Conservation (phyloP, 495 filamentous ascomycete genomes). For the Thozetella sp. region DNA sequence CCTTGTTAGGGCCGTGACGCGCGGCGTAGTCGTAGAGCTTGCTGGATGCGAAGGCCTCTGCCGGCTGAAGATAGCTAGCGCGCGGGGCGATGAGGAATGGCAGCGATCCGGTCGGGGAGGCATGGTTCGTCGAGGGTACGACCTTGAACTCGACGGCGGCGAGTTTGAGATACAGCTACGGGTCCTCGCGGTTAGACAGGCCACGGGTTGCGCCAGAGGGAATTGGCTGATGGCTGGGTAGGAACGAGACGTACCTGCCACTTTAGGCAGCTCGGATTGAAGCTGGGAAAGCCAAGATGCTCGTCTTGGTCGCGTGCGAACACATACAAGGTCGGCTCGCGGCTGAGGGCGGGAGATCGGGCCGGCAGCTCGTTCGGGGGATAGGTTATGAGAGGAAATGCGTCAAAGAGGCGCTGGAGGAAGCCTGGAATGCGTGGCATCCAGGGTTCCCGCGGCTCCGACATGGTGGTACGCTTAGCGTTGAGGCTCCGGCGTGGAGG, state of each 20-base stretch:
- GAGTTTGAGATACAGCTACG: slow-evolving; percentile 69
- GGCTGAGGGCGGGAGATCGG: slow-evolving; percentile 48
- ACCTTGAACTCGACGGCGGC: slow-evolving; percentile 66
- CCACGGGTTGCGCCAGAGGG: too few species aligned
- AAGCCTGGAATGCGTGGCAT: slow-evolving; percentile 62
- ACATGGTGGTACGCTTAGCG: too few species aligned
- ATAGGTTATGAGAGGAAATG: slow-evolving; percentile 78
- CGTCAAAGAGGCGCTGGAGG: slow-evolving; percentile 81
- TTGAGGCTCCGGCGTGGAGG: too few species aligned
- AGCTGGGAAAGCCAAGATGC: slow-evolving; percentile 66
- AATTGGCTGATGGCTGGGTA: not conserved
- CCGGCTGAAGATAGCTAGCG: slow-evolving; percentile 21
- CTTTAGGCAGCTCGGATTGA: slow-evolving; percentile 92
- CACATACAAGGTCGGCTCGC: slow-evolving; percentile 70
- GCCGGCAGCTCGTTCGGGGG: slow-evolving; percentile 77
- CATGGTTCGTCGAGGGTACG: slow-evolving; percentile 86
- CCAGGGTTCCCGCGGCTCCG: not conserved
- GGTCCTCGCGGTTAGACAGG: not conserved
- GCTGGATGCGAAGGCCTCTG: slow-evolving; percentile 58
- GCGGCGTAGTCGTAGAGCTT: slow-evolving; percentile 72
- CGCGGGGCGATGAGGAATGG: slow-evolving; percentile 78
- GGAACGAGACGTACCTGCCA: slow-evolving; percentile 75
- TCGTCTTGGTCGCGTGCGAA: slow-evolving; percentile 73
- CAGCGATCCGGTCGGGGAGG: slow-evolving; percentile 82
- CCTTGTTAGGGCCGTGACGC: slow-evolving; percentile 22